Evolutionary conservation across 495 filamentous ascomycete species (phyloP).

Genomic region (Hyphodiscus hymeniophilus): DNA sequence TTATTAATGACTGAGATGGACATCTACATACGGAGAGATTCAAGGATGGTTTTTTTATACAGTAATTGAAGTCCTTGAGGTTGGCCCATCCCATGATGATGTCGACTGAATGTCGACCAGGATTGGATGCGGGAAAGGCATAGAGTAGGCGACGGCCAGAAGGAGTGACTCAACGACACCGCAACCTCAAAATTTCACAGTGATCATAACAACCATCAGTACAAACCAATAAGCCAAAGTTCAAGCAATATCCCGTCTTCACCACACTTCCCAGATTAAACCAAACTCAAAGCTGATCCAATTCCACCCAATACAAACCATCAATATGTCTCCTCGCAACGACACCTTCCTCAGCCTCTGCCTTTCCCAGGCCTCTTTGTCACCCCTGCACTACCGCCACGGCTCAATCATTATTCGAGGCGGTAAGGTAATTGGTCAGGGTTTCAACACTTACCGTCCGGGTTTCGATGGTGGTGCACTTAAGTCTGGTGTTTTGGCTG

Average conservation of each 20-base stretch:
- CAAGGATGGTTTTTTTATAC: too few relatives aligned
- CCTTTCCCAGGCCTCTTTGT: constrained; percentile 42
- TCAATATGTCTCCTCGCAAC: constrained; percentile 23
- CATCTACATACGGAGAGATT: too few relatives aligned
- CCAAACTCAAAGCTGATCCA: not conserved
- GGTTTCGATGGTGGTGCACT: constrained; percentile 40
- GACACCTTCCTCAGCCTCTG: constrained; percentile 37
- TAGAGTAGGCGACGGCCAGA: too few relatives aligned
- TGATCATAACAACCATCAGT: too few relatives aligned
- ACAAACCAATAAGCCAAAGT: too few relatives aligned
- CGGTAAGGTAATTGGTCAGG: constrained; percentile 42
- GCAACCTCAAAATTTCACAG: too few relatives aligned
- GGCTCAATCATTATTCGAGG: constrained; percentile 43
- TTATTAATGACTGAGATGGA: too few relatives aligned
- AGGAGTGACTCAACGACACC: too few relatives aligned
- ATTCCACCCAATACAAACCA: not conserved
- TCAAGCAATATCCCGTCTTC: not conserved
- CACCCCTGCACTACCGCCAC: constrained; percentile 41
- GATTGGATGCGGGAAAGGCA: too few relatives aligned
- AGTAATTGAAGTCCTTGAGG: too few relatives aligned
- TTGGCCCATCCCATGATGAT: too few relatives aligned
- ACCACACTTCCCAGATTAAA: not conserved
- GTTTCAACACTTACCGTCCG: constrained; percentile 38
- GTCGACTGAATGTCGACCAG: too few relatives aligned
- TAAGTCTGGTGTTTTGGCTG: constrained; percentile 35